Base-by-base conservation (phyloP, 345 rosid genomes). In the Lepidium sativum region DNA sequence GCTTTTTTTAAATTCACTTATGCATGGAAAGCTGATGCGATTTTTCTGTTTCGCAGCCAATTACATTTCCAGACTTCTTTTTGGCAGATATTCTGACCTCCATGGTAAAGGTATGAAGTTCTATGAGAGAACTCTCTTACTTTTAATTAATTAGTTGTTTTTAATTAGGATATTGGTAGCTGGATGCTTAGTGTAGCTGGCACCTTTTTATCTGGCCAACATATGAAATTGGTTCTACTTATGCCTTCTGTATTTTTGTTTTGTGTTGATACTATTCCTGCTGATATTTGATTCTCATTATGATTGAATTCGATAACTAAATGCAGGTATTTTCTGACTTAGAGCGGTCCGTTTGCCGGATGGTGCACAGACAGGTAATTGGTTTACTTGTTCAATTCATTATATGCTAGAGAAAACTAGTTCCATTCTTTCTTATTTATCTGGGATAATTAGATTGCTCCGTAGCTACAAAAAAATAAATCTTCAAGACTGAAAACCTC, bases 291-390 rank as follows among this genome's bases (percentile, higher is more conserved):
- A 39, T 52, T 47, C 31, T 41, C 54, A 54, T 54, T 49, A 47
- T 51, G 34, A 54, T 71, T n/a, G 59, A 45, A 35, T 35, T 39
- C 13, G 63, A 61, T 60, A 58, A 34, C 55, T 54, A n/a, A 59
- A 48, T 86, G 80, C 87, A 94, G 99, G 99, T 90, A 7, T 80
- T 94, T 81, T 90, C 97, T 41, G 97, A 94, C 83, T 79, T 94
- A 80, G 97, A 94, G 76, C 89, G 95, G 44, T 94, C 99, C 13
- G 95, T 70, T 7, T 94, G 99, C 78, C 87, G 97, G 72, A 94
- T 94, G 95, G 82, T 94, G 63, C 92, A 94, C 69, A 81, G 81
- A 41, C 99, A 94, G 96, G 97, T 94, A 69, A 13, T 3, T 67
- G 32, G 23, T 44, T 60, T 60, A 47, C 27, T 44, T 35, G 1